phyloP scores from a whole-genome alignment of 2,329 filamentous ascomycete genomes.

The Chrysoporthe puriensis region DNA sequence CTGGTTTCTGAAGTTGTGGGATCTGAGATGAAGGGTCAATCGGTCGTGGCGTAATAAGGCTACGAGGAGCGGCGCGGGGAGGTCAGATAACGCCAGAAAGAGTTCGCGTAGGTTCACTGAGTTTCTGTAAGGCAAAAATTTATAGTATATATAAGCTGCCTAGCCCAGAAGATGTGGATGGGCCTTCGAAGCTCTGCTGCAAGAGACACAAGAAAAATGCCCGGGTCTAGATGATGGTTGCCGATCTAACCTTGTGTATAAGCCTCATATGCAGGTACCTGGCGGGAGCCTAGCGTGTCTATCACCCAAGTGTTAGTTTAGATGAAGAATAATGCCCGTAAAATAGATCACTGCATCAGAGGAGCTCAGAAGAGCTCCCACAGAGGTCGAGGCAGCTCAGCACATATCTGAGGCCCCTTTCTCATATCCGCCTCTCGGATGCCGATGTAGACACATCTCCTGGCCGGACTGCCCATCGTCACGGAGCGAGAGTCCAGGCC shows the following conservation, averaged over 20 bases:
- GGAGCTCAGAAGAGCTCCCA: slow-evolving; percentile 60
- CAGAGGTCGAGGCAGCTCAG: slow-evolving; percentile 61
- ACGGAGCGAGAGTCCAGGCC: slow-evolving; percentile 83
- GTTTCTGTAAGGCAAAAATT: no score
- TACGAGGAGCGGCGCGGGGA: not conserved
- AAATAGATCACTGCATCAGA: not conserved
- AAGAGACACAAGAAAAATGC: no score
- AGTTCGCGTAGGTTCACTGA: no score
- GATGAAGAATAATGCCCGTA: not conserved
- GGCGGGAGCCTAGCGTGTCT: slow-evolving; percentile 4
- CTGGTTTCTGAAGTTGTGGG: no score
- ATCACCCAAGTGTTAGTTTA: slow-evolving; percentile 15
- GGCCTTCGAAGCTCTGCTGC: no score
- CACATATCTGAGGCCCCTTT: slow-evolving; percentile 32
- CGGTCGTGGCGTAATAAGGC: not conserved
- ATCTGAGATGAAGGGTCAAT: not conserved
- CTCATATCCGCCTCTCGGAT: slow-evolving; percentile 49
- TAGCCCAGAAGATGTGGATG: no score
- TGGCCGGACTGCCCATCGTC: slow-evolving; percentile 69
- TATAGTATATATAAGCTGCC: no score
- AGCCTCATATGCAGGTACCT: not conserved
- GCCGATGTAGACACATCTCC: slow-evolving; percentile 82
- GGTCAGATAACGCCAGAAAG: no score
- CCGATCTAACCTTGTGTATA: no score
- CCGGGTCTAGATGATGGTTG: no score